Base-by-base conservation (phyloP, 805 yeast species). In the Millerozyma acaciae region DNA sequence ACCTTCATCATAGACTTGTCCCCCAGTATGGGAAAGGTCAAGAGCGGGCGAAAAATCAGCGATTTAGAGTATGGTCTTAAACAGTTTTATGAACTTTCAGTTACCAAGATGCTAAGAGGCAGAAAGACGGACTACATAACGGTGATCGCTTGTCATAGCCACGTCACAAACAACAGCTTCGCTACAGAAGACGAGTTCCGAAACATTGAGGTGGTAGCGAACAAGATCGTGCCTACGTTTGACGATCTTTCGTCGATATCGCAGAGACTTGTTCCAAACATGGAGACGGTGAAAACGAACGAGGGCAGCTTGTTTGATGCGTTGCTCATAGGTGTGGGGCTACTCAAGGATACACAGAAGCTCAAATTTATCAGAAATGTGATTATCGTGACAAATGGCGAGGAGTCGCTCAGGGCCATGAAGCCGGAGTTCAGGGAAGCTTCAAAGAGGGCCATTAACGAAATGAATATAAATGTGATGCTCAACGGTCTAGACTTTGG, bases 1-100 rank as follows among this genome's bases (percentile, higher is more conserved):
- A 55, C 62, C 1, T 75, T 70, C 42, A 60, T 77, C 7, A 62
- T 75, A 10, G 85, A 79, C 48, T 55, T 69, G 9, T 65, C 74
- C 8, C 59, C 62, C 48, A 42, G 70, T 42, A 48, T 68, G 77
- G 51, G 68, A 55, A 23, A 57, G 42, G 37, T 53, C 50, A 16
- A 51, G 59, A 23, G 53, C 62, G 60, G 64, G 48, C 38, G 70
- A 61, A 42, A 66, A 58, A 13, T 68, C 65, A 74, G 54, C 42
- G 51, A 65, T 50, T 43, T 68, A 8, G 62, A 55, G 4, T 42
- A 49, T n/a, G 64, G 68, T 5, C 41, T 70, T 37, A 50, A 53
- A 15, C 75, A 71, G 38, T 58, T 75, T 12, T 56, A 60, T 26
- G 67, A 66, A 29, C 43, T 60, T n/a, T 52, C 72, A 6, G 47